These are phyloP conservation scores for Colletotrichum navitas DNA, from an alignment of 2,329 filamentous ascomycete genomes.

Conservation along the genomic window DNA sequence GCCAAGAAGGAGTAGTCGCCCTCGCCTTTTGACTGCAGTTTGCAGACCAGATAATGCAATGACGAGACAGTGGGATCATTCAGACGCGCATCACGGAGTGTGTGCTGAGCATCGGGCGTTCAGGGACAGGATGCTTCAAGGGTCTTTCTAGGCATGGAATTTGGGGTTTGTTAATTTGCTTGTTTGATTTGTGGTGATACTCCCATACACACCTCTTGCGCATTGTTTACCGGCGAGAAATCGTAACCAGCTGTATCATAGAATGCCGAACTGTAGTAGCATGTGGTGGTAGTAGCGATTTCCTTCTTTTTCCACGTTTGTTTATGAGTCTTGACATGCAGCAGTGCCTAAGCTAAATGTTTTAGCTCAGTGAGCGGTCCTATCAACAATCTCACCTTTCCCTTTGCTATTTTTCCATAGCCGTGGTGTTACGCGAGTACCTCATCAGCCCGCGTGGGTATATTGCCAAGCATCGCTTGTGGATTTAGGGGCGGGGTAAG, in stretches of 20 bases:
- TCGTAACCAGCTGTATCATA: constrained; percentile 25
- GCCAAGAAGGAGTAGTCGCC: constrained; percentile 26
- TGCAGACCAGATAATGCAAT: constrained; percentile 7
- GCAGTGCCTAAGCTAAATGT: background rate
- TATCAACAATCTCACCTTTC: background rate
- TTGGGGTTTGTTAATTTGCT: constrained; percentile 10
- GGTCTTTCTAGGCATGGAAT: constrained; percentile 17
- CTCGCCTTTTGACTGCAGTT: background rate
- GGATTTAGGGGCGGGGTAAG: no score
- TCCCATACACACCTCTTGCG: constrained; percentile 22
- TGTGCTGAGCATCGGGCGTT: constrained; percentile 33
- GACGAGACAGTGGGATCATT: constrained; percentile 23
- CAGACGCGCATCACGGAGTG: constrained; percentile 1
- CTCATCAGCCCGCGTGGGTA: no score
- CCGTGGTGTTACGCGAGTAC: no score
- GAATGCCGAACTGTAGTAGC: constrained; percentile 28
- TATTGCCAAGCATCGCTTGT: no score
- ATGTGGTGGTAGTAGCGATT: constrained; percentile 23
- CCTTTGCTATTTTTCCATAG: background rate
- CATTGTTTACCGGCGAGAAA: background rate
- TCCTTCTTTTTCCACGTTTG: background rate
- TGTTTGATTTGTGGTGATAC: constrained; percentile 27
- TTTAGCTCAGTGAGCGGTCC: constrained; percentile 7
- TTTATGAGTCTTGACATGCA: no score
- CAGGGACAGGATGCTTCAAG: constrained; percentile 26